phyloP scores from a whole-genome alignment of 2,329 filamentous ascomycete genomes.

The Exophiala oligosperma region DNA sequence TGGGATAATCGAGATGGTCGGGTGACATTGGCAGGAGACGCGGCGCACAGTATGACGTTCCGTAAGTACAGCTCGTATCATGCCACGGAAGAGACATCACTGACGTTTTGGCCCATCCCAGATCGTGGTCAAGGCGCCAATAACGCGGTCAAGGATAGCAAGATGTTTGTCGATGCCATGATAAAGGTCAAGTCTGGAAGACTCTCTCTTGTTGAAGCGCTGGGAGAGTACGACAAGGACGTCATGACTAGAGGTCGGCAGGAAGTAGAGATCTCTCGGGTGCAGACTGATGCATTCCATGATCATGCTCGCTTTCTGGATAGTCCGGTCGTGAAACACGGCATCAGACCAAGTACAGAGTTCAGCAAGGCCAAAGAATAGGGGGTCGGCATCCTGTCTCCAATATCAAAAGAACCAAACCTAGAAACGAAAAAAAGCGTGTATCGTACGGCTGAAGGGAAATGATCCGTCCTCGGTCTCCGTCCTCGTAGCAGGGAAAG shows the following conservation, averaged over 20 bases:
- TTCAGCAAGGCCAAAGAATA: not conserved
- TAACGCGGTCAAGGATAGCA: conserved; percentile 24
- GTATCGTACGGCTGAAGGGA: too few species aligned
- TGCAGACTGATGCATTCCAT: conserved; percentile 23
- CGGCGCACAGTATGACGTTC: conserved; percentile 54
- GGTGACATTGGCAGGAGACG: conserved; percentile 58
- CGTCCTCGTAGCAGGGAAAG: too few species aligned
- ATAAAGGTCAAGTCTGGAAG: conserved; percentile 18
- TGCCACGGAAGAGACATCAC: too few species aligned
- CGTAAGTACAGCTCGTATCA: conserved; percentile 9
- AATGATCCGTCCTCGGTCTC: too few species aligned
- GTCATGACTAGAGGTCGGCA: conserved; percentile 16
- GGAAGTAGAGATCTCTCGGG: conserved; percentile 22
- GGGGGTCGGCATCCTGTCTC: not conserved
- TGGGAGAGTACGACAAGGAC: conserved; percentile 23
- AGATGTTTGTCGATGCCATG: conserved; percentile 23
- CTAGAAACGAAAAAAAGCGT: too few species aligned
- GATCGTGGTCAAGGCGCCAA: conserved; percentile 27
- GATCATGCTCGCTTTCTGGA: conserved; percentile 19
- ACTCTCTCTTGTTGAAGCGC: conserved; percentile 16
- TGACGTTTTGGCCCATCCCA: not conserved
- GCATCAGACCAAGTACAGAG: conserved; percentile 20
- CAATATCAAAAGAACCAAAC: not conserved
- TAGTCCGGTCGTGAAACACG: conserved; percentile 23
- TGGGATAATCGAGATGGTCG: conserved; percentile 36